Conservation (phyloP, 768 basidiomycete species). For the Russula compacta region DNA sequence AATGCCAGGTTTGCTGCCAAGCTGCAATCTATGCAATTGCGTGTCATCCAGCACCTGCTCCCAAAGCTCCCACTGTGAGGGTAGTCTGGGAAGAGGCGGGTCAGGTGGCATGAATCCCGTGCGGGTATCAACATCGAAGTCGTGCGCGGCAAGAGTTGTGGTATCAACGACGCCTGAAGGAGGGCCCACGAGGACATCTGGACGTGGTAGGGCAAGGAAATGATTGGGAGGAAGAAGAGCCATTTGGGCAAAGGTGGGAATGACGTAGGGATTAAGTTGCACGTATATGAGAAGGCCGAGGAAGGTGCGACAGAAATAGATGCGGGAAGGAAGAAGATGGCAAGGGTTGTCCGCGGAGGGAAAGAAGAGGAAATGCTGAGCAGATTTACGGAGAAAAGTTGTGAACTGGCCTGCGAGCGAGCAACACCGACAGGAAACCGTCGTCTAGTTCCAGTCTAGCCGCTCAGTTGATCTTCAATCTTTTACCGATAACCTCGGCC, state of each 20-base stretch:
- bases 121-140: slow-evolving; percentile 82
- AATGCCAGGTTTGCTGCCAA: slow-evolving; percentile 33
- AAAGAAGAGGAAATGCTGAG: background rate
- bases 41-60: slow-evolving; percentile 51
- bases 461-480: no score
- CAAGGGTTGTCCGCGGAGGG: background rate
- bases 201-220: slow-evolving; percentile 31
- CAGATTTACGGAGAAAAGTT: background rate
- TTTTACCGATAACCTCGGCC: no score
- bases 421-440: background rate
- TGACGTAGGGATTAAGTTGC: background rate
- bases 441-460: no score
- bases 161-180: slow-evolving; percentile 28
- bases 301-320: background rate
- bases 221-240: slow-evolving; percentile 22
- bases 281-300: background rate
- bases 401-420: background rate
- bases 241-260: background rate
- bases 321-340: background rate
- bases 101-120: slow-evolving; percentile 89
- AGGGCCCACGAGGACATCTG: slow-evolving; percentile 23
- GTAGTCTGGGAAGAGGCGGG: slow-evolving; percentile 57
- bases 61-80: slow-evolving; percentile 60
- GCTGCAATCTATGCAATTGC: slow-evolving; percentile 39
- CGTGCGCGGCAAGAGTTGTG: slow-evolving; percentile 31